Percentiles rank a stretch among this genome's conserved stretches.
These are phyloP conservation scores for Pseudogymnoascus sp. DNA, from an alignment of 2,329 filamentous ascomycete species.

Conservation along the genomic window DNA sequence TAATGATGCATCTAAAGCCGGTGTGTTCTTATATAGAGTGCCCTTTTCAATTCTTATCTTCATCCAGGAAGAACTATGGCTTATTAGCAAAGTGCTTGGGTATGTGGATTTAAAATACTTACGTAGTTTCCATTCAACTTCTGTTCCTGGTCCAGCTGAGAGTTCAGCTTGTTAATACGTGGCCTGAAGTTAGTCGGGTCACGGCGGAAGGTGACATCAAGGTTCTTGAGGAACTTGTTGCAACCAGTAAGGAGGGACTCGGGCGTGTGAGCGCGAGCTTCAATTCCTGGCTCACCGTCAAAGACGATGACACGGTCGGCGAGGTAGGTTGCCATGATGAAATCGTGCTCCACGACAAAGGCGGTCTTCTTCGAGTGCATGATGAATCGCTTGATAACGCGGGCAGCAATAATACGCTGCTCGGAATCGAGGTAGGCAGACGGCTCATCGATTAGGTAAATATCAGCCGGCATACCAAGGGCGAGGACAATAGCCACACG, in stretches of 20 bases:
- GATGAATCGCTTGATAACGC: constrained; percentile 99
- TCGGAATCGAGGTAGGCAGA: constrained; percentile 97
- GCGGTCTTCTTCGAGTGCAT: constrained; percentile 99
- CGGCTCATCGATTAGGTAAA: constrained; percentile 97
- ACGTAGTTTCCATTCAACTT: constrained; percentile 89
- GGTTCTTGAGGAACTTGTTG: constrained; percentile 92
- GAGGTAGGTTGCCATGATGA: constrained; percentile 79
- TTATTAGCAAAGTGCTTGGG: constrained; percentile 15
- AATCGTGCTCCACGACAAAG: constrained; percentile 99
- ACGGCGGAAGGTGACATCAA: constrained; percentile 97
- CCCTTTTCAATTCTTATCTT: constrained; percentile 60
- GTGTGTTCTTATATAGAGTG: constrained; percentile 40
- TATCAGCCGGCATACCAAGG: constrained; percentile 92
- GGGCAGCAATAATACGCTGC: constrained; percentile 93
- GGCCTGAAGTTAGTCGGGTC: constrained; percentile 94
- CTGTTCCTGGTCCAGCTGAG: constrained; percentile 96
- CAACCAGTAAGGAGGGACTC: constrained; percentile 92
- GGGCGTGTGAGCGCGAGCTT: constrained; percentile 80
- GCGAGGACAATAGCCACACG: constrained; percentile 96
- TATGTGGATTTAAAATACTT: constrained; percentile 35
- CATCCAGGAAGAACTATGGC: constrained; percentile 85
- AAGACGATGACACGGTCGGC: constrained; percentile 98
- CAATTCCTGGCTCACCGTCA: constrained; percentile 83
- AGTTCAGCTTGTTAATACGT: constrained; percentile 95
- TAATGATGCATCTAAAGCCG: constrained; percentile 24